phyloP scores from a whole-genome alignment of 176 grass and related monocot species.

The Thalia dealbata region DNA sequence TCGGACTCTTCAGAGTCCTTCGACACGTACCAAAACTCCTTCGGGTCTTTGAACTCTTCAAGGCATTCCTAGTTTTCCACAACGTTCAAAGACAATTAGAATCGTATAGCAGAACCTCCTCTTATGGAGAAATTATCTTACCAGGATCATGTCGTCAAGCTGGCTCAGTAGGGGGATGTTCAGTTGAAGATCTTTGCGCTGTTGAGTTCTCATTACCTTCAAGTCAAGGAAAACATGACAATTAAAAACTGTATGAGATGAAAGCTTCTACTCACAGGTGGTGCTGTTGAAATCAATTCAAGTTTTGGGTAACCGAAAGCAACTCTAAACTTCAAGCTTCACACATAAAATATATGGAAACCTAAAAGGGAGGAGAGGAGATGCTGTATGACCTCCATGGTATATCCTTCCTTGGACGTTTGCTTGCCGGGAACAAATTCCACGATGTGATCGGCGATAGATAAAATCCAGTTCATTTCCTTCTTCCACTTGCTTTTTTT shows the following conservation, averaged over 20 bases:
- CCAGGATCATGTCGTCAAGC: constrained; percentile 85
- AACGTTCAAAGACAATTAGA: background rate
- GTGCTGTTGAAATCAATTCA: background rate
- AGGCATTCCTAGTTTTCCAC: constrained; percentile 47
- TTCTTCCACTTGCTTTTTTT: constrained; percentile 65
- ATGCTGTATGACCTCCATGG: constrained; percentile 48
- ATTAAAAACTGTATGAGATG: background rate
- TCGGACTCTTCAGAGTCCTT: constrained; percentile 19
- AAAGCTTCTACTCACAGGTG: background rate
- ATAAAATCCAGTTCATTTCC: constrained; percentile 75
- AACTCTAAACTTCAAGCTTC: background rate
- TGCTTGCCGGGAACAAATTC: constrained; percentile 79
- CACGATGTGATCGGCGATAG: constrained; percentile 80
- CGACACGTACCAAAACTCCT: constrained; percentile 68
- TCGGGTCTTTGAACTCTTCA: constrained; percentile 78
- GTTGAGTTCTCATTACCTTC: constrained; percentile 75
- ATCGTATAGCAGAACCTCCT: too few relatives aligned
- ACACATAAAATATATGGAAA: background rate
- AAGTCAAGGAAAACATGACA: background rate
- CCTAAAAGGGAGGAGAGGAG: constrained; percentile 10
- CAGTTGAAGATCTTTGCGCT: constrained; percentile 77
- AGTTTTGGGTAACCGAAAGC: background rate
- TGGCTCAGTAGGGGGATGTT: constrained; percentile 72
- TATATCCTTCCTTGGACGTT: constrained; percentile 54
- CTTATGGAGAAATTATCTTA: constrained; percentile 21